Evolutionary conservation across 148 eudicot species (phyloP).

Genomic region (Vaccinium macrocarpon): DNA sequence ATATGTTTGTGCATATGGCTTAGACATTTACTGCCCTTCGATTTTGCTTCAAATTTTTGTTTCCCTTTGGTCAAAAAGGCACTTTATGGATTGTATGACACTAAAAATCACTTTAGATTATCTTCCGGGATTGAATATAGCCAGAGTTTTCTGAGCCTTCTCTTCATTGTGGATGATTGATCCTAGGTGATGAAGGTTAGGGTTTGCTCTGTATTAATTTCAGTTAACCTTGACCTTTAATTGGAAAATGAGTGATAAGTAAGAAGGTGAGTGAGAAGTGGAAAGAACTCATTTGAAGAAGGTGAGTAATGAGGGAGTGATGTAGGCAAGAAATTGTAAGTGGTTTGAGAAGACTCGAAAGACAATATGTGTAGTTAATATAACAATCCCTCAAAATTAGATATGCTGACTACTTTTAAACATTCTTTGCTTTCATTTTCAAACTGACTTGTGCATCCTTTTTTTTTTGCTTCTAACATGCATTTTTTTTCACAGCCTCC

Average conservation of each 20-base stretch:
- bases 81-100: neutral
- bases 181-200: neutral
- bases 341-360: neutral
- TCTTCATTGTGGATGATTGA: neutral
- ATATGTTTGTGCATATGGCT: conserved; percentile 5
- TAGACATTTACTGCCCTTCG: neutral
- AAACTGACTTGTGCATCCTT: neutral
- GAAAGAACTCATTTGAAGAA: neutral
- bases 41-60: neutral
- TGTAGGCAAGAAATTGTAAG: neutral
- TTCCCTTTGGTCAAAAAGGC: neutral
- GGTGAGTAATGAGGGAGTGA: neutral
- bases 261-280: neutral
- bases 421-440: conserved; percentile 3
- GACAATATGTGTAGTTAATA: neutral
- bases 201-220: neutral
- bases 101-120: neutral
- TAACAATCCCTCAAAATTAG: neutral
- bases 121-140: neutral
- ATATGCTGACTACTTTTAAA: conserved; percentile 7
- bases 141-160: neutral
- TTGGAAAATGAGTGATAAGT: neutral
- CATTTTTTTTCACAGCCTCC: conserved; percentile 68
- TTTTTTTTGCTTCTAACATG: neutral
- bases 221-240: neutral